Base-by-base conservation (phyloP, 495 filamentous ascomycete genomes). In the Penicillium argentinense region DNA sequence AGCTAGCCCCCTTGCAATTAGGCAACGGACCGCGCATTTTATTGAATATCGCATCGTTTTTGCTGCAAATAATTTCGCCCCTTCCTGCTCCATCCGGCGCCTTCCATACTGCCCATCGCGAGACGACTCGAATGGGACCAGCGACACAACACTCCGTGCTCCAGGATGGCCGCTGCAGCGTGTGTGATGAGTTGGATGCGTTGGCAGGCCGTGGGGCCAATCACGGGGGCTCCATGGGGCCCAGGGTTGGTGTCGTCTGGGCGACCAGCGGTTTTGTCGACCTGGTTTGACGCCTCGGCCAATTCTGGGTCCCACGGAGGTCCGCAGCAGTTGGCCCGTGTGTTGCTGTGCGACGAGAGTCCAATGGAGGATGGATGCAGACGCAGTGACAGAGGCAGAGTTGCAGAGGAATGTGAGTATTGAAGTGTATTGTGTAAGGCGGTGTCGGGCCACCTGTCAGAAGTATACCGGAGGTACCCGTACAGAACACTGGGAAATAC, bases 131-230 rank as follows among this genome's bases (percentile, higher is more conserved):
- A n/a, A n/a, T n/a, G n/a, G n/a, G n/a, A n/a, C n/a, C n/a, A n/a
- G n/a, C n/a, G n/a, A n/a, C n/a, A n/a, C n/a, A n/a, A n/a, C n/a
- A n/a, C n/a, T n/a, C n/a, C n/a, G n/a, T n/a, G n/a, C 21, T 21
- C 19, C 36, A 22, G 36, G 9, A 8, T 17, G 37, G 9, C 37
- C 13, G 5, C 30, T 16, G 30, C 5, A 33, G 6, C n/a, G 14
- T 12, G 16, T 26, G 29, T 52, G 51, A 56, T 56, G 57, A 53
- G 47, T 56, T 54, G 56, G 55, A 62, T 64, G 61, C 47, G 61
- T 54, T 64, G 64, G 64, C 64, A 65, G 57, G 11, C 5, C 26
- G 28, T 14, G 23, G 57, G 44, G 34, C 60, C 60, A 63, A 63
- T 63, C 47, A 60, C 30, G 9, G 25, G 9, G 32, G 16, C 41